These are phyloP conservation scores for Micractinium conductrix DNA, from an alignment of 139 green algal species.

Conservation along the genomic window DNA sequence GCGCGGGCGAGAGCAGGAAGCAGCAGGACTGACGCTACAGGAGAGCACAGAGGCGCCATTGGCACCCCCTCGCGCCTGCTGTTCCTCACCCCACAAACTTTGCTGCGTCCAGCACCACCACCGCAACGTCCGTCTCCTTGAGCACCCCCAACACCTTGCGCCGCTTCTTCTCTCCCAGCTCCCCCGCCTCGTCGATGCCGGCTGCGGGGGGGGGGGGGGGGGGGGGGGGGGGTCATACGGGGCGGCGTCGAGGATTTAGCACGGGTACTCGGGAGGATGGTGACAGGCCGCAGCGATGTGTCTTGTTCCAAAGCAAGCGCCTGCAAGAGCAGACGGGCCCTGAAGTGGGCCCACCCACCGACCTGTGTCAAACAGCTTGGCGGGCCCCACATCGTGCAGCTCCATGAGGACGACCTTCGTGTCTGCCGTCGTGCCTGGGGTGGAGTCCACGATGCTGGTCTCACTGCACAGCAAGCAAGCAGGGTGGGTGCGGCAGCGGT, in stretches of 20 bases:
- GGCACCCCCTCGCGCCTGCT: no score
- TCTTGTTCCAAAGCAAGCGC: no score
- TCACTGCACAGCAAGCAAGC: conserved; percentile 45
- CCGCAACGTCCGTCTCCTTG: conserved; percentile 65
- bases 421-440: conserved; percentile 67
- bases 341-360: no score
- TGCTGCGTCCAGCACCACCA: conserved; percentile 60
- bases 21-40: no score
- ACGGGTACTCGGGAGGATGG: no score
- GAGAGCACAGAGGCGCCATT: no score
- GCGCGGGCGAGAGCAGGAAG: no score
- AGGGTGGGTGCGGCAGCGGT: no score
- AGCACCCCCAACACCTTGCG: conserved; percentile 57
- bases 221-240: neutral
- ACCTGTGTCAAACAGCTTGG: conserved; percentile 72
- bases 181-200: conserved; percentile 51
- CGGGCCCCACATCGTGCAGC: conserved; percentile 67
- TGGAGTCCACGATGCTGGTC: conserved; percentile 71
- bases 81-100: neutral
- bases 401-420: conserved; percentile 66
- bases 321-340: no score
- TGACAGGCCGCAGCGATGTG: no score
- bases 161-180: conserved; percentile 68
- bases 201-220: conserved; percentile 25
- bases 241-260: no score